Percentiles rank a stretch among this genome's conserved stretches.
Evolutionary conservation across 345 rosid genomes (phyloP).

Genomic region (Physaria fendleri): DNA sequence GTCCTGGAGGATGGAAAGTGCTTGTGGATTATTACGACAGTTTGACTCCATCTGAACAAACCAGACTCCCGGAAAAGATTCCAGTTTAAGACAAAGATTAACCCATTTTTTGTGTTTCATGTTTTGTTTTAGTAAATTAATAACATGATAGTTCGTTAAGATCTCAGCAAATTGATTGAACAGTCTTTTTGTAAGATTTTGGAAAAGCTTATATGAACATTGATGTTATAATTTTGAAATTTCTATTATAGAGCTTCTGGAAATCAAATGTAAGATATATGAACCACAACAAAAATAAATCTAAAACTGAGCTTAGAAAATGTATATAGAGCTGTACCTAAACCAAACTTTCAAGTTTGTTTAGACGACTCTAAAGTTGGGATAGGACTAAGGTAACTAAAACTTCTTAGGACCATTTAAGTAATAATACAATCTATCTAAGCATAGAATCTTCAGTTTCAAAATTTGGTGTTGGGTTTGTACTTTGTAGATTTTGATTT

Average conservation of each 20-base stretch:
- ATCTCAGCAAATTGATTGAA: neutral
- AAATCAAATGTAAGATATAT: too few relatives aligned
- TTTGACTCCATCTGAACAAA: constrained; percentile 37
- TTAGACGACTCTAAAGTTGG: too few relatives aligned
- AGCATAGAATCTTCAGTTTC: too few relatives aligned
- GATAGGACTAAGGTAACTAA: too few relatives aligned
- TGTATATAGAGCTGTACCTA: too few relatives aligned
- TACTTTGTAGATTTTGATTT: too few relatives aligned
- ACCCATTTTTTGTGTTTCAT: neutral
- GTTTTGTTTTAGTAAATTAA: neutral
- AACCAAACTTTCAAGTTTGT: too few relatives aligned
- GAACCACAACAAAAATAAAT: neutral
- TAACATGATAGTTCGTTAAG: neutral
- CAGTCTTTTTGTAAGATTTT: constrained; percentile 6
- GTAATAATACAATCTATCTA: too few relatives aligned
- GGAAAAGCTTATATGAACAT: neutral
- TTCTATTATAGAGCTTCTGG: too few relatives aligned
- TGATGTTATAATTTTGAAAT: neutral
- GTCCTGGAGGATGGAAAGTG: constrained; percentile 92
- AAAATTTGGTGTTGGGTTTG: too few relatives aligned
- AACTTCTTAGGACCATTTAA: too few relatives aligned
- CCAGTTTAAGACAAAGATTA: constrained; percentile 38
- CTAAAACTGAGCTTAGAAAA: neutral
- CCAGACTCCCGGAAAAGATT: constrained; percentile 47
- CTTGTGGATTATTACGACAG: constrained; percentile 81